A percentile compares a stretch with the other conserved stretches of the same genome.
Conservation (phyloP, 345 rosid genomes). For the Arabidopsis thaliana region DNA sequence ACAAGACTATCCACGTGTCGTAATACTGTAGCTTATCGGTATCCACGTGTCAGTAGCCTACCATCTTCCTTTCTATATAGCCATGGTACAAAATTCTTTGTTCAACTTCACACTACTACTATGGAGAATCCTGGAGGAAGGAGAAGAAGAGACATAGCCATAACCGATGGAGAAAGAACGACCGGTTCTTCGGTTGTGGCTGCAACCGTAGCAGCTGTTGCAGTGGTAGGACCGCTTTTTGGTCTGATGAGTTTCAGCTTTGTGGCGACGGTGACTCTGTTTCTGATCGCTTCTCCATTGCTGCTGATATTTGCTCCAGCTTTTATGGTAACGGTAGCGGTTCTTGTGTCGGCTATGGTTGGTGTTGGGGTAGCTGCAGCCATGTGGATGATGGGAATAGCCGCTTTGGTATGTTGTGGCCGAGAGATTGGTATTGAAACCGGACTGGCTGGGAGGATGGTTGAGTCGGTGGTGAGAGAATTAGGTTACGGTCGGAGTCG, state of each 20-base stretch:
- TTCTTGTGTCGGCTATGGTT: slow-evolving; percentile 43
- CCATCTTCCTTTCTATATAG: slow-evolving; percentile 23
- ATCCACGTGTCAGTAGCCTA: slow-evolving; percentile 34
- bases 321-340: slow-evolving; percentile 33
- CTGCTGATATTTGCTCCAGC: slow-evolving; percentile 52
- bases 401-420: slow-evolving; percentile 42
- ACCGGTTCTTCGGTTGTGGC: slow-evolving; percentile 21
- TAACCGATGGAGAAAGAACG: slow-evolving; percentile 1
- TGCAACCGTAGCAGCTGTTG: slow-evolving; percentile 41
- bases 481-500: slow-evolving; percentile 19
- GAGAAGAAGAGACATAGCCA: slow-evolving; percentile 30
- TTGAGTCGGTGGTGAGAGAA: slow-evolving; percentile 30
- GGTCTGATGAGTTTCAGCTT: slow-evolving; percentile 52
- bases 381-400: slow-evolving; percentile 50
- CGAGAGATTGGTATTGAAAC: slow-evolving; percentile 31
- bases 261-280: slow-evolving; percentile 44
- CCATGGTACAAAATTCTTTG: slow-evolving; percentile 5
- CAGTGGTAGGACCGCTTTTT: slow-evolving; percentile 48
- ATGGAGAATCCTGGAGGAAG: slow-evolving; percentile 37
- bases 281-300: slow-evolving; percentile 48
- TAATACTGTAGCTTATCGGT: slow-evolving; percentile 7
- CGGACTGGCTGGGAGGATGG: slow-evolving; percentile 37
- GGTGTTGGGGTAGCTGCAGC: slow-evolving; percentile 47
- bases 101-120: not conserved
- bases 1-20: slow-evolving; percentile 20